Base-by-base conservation (phyloP, 257 asterid genomes). In the Sherardia arvensis region DNA sequence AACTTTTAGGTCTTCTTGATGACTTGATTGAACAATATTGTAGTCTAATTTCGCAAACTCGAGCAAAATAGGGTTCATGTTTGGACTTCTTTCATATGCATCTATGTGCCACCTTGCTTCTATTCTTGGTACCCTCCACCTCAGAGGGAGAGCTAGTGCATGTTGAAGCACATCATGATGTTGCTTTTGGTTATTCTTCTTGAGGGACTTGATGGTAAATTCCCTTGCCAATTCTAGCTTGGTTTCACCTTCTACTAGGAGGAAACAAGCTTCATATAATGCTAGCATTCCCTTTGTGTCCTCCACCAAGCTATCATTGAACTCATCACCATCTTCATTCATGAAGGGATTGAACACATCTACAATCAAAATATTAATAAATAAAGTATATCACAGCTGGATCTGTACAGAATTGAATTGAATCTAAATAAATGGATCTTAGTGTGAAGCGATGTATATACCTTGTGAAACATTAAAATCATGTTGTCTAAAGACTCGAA, bases 261-360 rank as follows among this genome's bases (percentile, higher is more conserved):
- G 66, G 53, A 48, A 69, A 11, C 66, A 74, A 26, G 78, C 75
- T 60, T 74, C 79, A 21, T 74, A 74, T 45, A 74, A 55, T 47
- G 62, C 36, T 11, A 70, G 48, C 59, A 75, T 43, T 56, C 79
- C 79, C 67, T 66, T 62, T 7, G 59, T 66, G 17, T 75, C 79
- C 21, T 62, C 61, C 12, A 48, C 21, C 1, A 66, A 61, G 57
- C 51, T 47, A 3, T 20, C 17, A 43, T 74, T 62, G 9, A 74
- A 74, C 18, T 59, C 18, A 17, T 59, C 20, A 17, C 72, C 75
- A 12, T 55, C 25, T 25, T 63, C 64, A 15, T 60, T 48, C 66
- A 33, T 34, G 63, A 75, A 75, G 63, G 54, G 3, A 47, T 45
- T n/a, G 57, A 75, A 75, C 33, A 63, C 49, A 18, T 70, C 79